Evolutionary conservation across 2,329 filamentous ascomycete species (phyloP).

Genomic region (Cladobotryum mycophilum): DNA sequence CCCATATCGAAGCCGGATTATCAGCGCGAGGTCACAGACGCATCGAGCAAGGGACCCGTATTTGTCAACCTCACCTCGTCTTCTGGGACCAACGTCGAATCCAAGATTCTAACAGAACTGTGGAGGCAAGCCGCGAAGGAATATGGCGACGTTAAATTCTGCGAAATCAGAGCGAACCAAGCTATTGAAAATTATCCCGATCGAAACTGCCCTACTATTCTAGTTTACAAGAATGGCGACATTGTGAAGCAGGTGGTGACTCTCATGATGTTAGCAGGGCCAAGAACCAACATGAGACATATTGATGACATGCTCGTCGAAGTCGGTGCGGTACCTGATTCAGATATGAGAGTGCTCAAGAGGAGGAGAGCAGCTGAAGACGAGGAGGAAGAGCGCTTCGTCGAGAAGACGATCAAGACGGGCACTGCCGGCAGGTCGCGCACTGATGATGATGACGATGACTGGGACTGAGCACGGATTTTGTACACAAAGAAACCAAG

Average conservation of each 20-base stretch:
- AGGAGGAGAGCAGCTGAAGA: slow-evolving; percentile 54
- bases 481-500: slow-evolving; percentile 5
- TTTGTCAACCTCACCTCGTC: slow-evolving; percentile 79
- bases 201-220: slow-evolving; percentile 84
- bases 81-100: slow-evolving; percentile 75
- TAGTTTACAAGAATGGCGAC: slow-evolving; percentile 88
- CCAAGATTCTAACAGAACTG: slow-evolving; percentile 72
- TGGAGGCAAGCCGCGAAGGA: slow-evolving; percentile 79
- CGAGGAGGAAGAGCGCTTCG: slow-evolving; percentile 50
- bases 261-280: slow-evolving; percentile 69
- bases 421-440: slow-evolving; percentile 42
- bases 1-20: slow-evolving; percentile 94
- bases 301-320: slow-evolving; percentile 77
- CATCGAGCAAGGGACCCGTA: slow-evolving; percentile 62
- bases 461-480: slow-evolving; percentile 49
- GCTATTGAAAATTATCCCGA: slow-evolving; percentile 97
- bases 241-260: slow-evolving; percentile 92
- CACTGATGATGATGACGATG: slow-evolving; percentile 43
- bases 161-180: slow-evolving; percentile 84
- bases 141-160: slow-evolving; percentile 95
- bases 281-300: slow-evolving; percentile 63
- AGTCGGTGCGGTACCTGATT: slow-evolving; percentile 69
- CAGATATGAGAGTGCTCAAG: slow-evolving; percentile 70
- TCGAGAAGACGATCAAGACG: slow-evolving; percentile 44
- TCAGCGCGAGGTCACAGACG: slow-evolving; percentile 82